Evolutionary conservation across 495 filamentous ascomycete genomes (phyloP), one percentile per base, ranked within the genome.

Genomic region (Penicillium pulvis): DNA sequence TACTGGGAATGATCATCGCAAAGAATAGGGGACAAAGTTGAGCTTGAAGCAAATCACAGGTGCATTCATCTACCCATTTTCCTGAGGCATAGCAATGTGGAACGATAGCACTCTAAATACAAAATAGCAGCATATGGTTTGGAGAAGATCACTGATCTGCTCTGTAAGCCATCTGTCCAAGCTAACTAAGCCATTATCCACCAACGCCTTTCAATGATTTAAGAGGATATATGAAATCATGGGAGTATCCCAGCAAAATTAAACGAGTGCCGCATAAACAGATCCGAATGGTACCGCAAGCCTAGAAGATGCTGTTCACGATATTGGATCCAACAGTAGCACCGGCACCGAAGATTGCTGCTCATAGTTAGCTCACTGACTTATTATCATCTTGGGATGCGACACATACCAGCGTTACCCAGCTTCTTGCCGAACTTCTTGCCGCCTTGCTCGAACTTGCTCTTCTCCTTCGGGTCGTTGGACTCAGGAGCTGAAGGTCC

Each of bases 241-340:
- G 28, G 50, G 30, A 23, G 14, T 30, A 26, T 36, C 35, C 24
- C 17, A 39, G 26, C 35, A 17, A 26, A n/a, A 19, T 12, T 17
- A 41, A 41, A 53, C 12, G 17, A 14, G 39, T 5, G 6, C 19
- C 10, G 33, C 53, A 45, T 11, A 24, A 17, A 30, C 16, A 19
- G 9, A 43, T 23, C 5, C 20, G 11, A 30, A n/a, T 23, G 12
- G 17, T 14, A 8, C 20, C 20, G 19, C 12, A 31, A 44, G 55
- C 60, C 77, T 85, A 95, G 71, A 96, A 95, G 51, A 98, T 95
- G 53, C 87, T 84, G 70, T 96, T 95, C 55, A 98, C 94, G 67
- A 98, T 87, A 59, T 96, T 93, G 55, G 87, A 83, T 30, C 94
- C 94, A 58, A 97, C 85, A 5, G 94, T 95, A 57, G 93, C 93